Percentiles rank a stretch among this genome's conserved stretches.
Evolutionary conservation across 345 rosid species (phyloP).

Genomic region (Murraya paniculata): DNA sequence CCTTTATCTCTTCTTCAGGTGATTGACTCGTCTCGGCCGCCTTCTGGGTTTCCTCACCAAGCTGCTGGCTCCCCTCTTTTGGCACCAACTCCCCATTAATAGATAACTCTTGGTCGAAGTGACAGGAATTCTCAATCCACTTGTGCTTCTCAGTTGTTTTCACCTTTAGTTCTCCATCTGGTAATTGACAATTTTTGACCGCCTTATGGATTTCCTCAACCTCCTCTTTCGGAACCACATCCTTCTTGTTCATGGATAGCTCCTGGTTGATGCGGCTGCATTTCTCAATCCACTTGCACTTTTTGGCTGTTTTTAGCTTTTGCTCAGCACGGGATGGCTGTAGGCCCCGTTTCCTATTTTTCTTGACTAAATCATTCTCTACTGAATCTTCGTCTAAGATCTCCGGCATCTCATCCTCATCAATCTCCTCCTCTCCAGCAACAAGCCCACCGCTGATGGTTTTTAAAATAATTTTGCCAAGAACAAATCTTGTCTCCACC

Average conservation of each 20-base stretch:
- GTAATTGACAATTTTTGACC: too few relatives aligned
- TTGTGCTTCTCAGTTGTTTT: slow-evolving; percentile 23
- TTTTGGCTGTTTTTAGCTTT: slow-evolving; percentile 23
- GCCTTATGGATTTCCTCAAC: too few relatives aligned
- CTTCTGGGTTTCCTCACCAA: slow-evolving; percentile 12
- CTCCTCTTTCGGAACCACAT: slow-evolving; percentile 5
- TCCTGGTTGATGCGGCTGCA: background rate
- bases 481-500: slow-evolving; percentile 57
- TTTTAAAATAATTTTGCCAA: slow-evolving; percentile 74
- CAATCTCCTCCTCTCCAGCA: slow-evolving; percentile 20
- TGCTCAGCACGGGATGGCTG: slow-evolving; percentile 14
- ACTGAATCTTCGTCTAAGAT: slow-evolving; percentile 9
- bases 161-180: slow-evolving; percentile 11
- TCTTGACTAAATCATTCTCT: slow-evolving; percentile 19
- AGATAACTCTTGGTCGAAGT: background rate
- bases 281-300: slow-evolving; percentile 16
- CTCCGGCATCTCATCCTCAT: slow-evolving; percentile 11
- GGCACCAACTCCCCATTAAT: background rate
- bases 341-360: slow-evolving; percentile 11
- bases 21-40: background rate
- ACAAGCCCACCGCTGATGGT: slow-evolving; percentile 47
- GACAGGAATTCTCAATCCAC: slow-evolving; percentile 7
- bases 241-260: background rate
- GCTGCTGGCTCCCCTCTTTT: slow-evolving; percentile 3
- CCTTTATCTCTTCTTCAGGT: slow-evolving; percentile 10